Evolutionary conservation across 169 alveolate species (phyloP), one percentile per base, ranked within the genome.

Genomic region (Theileria luwenshuni): DNA sequence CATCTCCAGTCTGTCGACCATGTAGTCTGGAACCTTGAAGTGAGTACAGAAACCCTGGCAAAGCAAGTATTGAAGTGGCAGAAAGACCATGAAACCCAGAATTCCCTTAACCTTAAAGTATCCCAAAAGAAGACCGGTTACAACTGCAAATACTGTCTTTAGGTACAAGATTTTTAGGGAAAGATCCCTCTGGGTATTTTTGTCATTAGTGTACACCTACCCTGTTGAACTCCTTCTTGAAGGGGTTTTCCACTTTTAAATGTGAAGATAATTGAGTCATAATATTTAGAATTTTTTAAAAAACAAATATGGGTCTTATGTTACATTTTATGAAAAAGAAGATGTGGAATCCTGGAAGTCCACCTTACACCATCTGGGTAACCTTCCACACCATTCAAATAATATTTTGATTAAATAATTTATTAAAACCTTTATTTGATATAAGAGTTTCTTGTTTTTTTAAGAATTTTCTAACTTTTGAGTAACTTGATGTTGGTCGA

Each of bases 11-110:
- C 30, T 60, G 42, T 81, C 89, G 32, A 81, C 58, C 19, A 81
- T 51, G 60, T 74, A 81, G 64, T 81, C 89, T 5, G 89, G 89
- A 48, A 81, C 52, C 32, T 68, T 69, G 49, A 49, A 25, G 35
- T 21, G 38, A 25, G 81, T 38, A 13, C 76, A 67, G 69, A 25
- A 81, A 7, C 73, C 21, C 60, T 63, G 81, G 12, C 84, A 73
- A 13, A 42, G 59, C n/a, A 67, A 2, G 49, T 42, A 17, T 60
- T 81, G 89, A 21, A 68, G 64, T 3, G 72, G 21, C 8, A 47
- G 43, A 33, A 73, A 81, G 27, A 28, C 45, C 51, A 65, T 42
- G 48, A 81, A 81, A 10, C 89, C 89, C 0, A 67, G n/a, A 3
- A 47, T 19, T 0, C 89, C 85, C 13, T 71, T 61, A 2, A 81